phyloP scores from a whole-genome alignment of 768 basidiomycete genomes.

The Boletus rufocinnamomeus region DNA sequence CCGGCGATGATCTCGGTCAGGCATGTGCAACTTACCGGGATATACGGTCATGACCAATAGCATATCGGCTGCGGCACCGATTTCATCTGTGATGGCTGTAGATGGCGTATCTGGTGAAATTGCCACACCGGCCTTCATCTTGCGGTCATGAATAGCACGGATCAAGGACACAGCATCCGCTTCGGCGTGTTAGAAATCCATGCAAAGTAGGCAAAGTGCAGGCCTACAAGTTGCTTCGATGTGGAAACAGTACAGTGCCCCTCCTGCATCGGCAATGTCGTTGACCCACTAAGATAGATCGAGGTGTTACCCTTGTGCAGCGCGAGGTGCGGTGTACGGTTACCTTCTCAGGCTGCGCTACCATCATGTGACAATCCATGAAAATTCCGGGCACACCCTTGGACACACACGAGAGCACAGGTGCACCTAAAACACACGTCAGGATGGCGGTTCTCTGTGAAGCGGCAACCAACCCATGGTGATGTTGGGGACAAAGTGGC shows the following conservation, averaged over 20 bases:
- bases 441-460: conserved; percentile 3
- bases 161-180: conserved; percentile 80
- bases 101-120: conserved; percentile 96
- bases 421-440: conserved; percentile 60
- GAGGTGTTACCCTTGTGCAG: background rate
- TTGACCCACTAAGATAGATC: conserved; percentile 77
- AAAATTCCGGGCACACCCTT: conserved; percentile 92
- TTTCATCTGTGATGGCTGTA: conserved; percentile 79
- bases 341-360: conserved; percentile 88
- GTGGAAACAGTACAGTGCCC: conserved; percentile 95
- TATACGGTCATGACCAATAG: conserved; percentile 98
- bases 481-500: conserved; percentile 98
- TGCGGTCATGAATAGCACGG: conserved; percentile 71
- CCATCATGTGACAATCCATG: conserved; percentile 99
- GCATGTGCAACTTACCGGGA: conserved; percentile 57
- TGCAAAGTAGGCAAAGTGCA: background rate
- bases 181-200: conserved; percentile 32
- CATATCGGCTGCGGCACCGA: conserved; percentile 88
- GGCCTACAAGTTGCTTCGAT: conserved; percentile 85
- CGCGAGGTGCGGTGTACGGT: background rate
- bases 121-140: conserved; percentile 94
- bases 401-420: conserved; percentile 80
- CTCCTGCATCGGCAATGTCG: conserved; percentile 94
- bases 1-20: background rate
- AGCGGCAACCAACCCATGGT: conserved; percentile 74